Conservation (phyloP, 345 rosid genomes). For the Murraya paniculata region DNA sequence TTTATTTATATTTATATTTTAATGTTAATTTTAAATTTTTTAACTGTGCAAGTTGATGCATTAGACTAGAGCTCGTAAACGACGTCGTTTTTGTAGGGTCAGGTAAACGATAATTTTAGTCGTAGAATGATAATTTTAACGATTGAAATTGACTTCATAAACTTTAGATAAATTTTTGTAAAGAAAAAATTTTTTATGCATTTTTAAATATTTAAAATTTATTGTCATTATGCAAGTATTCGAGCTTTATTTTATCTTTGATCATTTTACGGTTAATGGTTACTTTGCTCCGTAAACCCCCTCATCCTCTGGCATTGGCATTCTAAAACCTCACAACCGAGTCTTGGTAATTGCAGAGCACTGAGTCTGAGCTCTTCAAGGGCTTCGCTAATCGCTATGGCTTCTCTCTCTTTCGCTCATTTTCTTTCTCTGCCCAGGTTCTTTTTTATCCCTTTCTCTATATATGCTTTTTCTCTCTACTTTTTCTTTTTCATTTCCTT, state of each 20-base stretch:
- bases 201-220: too few species aligned
- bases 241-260: background rate
- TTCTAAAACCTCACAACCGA: background rate
- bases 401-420: slow-evolving; percentile 61
- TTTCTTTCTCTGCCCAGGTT: slow-evolving; percentile 67
- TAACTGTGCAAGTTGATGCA: too few species aligned
- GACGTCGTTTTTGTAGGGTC: too few species aligned
- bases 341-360: background rate
- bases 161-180: too few species aligned
- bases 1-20: too few species aligned
- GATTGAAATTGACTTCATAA: too few species aligned
- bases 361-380: background rate
- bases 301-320: background rate
- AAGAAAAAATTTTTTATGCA: too few species aligned
- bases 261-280: background rate
- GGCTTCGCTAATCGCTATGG: slow-evolving; percentile 32
- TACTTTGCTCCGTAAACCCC: background rate
- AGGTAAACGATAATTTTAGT: too few species aligned
- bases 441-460: slow-evolving; percentile 18
- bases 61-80: too few species aligned
- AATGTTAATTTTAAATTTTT: too few species aligned
- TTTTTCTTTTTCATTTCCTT: background rate
- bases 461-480: background rate
- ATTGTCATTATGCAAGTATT: too few species aligned
- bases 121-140: too few species aligned